Percentiles rank a stretch among this genome's conserved stretches.
These are phyloP conservation scores for Glaciozyma martinii DNA, from an alignment of 768 basidiomycete species.

Conservation along the genomic window DNA sequence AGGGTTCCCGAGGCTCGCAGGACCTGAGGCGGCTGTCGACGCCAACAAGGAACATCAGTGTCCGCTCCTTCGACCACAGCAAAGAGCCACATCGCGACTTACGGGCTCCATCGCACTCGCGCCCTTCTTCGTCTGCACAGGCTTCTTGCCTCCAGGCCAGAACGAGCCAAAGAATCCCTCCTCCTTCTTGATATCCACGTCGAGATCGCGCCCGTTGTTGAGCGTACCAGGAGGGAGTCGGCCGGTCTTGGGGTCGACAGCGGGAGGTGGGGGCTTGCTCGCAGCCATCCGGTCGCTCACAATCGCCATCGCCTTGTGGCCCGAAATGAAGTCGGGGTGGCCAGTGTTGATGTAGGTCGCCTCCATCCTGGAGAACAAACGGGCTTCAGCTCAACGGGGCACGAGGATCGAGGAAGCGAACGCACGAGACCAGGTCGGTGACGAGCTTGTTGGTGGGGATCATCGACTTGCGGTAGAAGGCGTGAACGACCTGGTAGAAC, in stretches of 20 bases:
- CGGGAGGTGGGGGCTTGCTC: conserved; percentile 54
- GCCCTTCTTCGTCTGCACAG: conserved; percentile 36
- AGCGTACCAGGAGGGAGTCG: conserved; percentile 55
- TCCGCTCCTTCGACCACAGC: not conserved
- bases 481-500: conserved; percentile 90
- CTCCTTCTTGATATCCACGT: conserved; percentile 80
- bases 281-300: conserved; percentile 73
- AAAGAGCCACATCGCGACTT: conserved; percentile 20
- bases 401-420: conserved; percentile 29
- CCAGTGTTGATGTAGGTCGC: conserved; percentile 99
- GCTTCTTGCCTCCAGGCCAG: conserved; percentile 52
- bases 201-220: conserved; percentile 92
- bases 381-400: too few relatives aligned
- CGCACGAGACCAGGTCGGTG: conserved; percentile 78
- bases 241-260: conserved; percentile 61
- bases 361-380: conserved; percentile 74
- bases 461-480: conserved; percentile 94
- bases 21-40: conserved; percentile 59
- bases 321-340: conserved; percentile 95
- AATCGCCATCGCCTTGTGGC: conserved; percentile 89
- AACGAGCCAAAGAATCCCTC: conserved; percentile 79
- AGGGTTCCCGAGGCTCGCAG: conserved; percentile 86
- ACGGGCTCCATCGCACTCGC: conserved; percentile 56
- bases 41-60: conserved; percentile 23
- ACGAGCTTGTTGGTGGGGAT: conserved; percentile 90